Conservation (phyloP, 2,329 filamentous ascomycete genomes). For the Gremmenia infestans region DNA sequence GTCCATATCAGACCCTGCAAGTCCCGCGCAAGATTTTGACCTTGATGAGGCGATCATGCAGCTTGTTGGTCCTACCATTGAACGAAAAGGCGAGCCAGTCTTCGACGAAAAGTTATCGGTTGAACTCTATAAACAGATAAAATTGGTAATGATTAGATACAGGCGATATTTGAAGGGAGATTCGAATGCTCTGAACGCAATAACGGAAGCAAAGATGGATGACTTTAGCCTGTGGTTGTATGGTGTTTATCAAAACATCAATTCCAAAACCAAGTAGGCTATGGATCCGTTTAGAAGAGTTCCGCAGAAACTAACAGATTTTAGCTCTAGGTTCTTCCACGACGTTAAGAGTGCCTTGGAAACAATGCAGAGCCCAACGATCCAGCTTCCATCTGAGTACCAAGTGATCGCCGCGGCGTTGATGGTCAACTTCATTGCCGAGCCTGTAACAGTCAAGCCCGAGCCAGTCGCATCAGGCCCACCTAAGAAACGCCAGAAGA, state of each 20-base stretch:
- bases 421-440: too few relatives aligned
- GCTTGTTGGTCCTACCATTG: not conserved
- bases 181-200: not conserved
- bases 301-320: too few relatives aligned
- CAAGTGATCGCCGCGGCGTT: too few relatives aligned
- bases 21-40: not conserved
- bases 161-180: not conserved
- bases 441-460: too few relatives aligned
- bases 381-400: too few relatives aligned
- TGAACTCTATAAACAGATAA: not conserved
- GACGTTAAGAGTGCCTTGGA: too few relatives aligned
- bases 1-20: not conserved
- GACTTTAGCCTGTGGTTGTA: not conserved
- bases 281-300: too few relatives aligned
- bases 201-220: not conserved
- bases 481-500: too few relatives aligned
- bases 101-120: not conserved
- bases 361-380: too few relatives aligned
- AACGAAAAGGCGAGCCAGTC: not conserved
- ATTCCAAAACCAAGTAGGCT: not conserved
- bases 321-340: too few relatives aligned
- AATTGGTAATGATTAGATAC: not conserved
- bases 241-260: not conserved
- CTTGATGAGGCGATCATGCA: not conserved
- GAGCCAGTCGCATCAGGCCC: too few relatives aligned